Percentiles rank a stretch among this genome's conserved stretches.
Evolutionary conservation across 306 rosid species (phyloP).

Genomic region (Notholithocarpus densiflorus): DNA sequence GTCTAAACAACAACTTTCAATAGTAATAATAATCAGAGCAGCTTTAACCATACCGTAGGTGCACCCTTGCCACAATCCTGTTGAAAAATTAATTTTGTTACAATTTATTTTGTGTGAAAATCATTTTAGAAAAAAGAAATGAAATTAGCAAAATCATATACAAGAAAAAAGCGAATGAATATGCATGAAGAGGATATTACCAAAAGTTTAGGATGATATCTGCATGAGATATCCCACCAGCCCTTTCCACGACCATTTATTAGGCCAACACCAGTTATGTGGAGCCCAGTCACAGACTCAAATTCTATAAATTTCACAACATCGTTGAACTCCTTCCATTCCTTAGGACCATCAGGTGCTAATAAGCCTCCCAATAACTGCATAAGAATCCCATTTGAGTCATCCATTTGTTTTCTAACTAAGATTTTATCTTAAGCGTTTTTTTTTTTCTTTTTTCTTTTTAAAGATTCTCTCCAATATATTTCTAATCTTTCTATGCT

Average conservation of each 20-base stretch:
- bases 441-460: too few relatives aligned
- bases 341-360: constrained; percentile 8
- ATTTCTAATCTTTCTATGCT: too few relatives aligned
- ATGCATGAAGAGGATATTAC: not conserved
- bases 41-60: too few relatives aligned
- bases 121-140: not conserved
- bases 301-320: not conserved
- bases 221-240: constrained; percentile 25
- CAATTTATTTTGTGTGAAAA: too few relatives aligned
- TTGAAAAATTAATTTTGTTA: too few relatives aligned
- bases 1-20: too few relatives aligned
- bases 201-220: constrained; percentile 1
- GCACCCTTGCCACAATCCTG: too few relatives aligned
- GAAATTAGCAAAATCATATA: not conserved
- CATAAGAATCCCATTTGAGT: not conserved
- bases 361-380: constrained; percentile 8
- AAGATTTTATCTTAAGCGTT: too few relatives aligned
- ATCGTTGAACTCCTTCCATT: not conserved
- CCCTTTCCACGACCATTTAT: constrained; percentile 18
- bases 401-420: too few relatives aligned
- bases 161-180: not conserved
- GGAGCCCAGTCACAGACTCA: not conserved
- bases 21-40: too few relatives aligned
- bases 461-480: too few relatives aligned
- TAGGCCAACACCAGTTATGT: not conserved